Evolutionary conservation across 495 filamentous ascomycete genomes (phyloP).

Genomic region (Aspergillus wentii): DNA sequence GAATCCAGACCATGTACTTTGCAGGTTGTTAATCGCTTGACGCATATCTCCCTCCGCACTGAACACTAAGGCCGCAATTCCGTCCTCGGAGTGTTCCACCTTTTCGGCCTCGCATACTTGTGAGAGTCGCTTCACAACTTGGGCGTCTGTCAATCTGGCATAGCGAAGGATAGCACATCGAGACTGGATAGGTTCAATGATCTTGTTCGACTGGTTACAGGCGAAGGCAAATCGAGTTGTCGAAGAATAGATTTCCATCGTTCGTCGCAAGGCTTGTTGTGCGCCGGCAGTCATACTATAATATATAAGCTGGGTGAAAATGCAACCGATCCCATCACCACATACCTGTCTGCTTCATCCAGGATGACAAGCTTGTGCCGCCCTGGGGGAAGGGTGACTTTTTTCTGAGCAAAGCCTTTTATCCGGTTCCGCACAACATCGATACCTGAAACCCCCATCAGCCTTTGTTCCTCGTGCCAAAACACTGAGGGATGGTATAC

Average conservation of each 20-base stretch:
- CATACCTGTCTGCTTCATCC: constrained; percentile 87
- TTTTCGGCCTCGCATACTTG: constrained; percentile 90
- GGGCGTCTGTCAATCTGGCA: constrained; percentile 83
- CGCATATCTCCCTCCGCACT: constrained; percentile 98
- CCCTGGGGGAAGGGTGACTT: constrained; percentile 88
- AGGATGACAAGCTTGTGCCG: constrained; percentile 96
- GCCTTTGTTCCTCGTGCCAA: not conserved
- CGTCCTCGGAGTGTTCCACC: constrained; percentile 86
- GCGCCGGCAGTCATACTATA: constrained; percentile 88
- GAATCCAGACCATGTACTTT: constrained; percentile 92
- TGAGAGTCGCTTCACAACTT: constrained; percentile 82
- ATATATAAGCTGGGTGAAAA: constrained; percentile 9
- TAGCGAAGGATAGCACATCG: constrained; percentile 96
- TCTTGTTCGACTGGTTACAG: constrained; percentile 98
- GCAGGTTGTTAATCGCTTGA: constrained; percentile 97
- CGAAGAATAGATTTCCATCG: constrained; percentile 98
- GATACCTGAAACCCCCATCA: constrained; percentile 55
- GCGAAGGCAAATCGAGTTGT: constrained; percentile 98
- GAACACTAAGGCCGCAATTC: constrained; percentile 91
- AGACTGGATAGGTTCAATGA: constrained; percentile 96
- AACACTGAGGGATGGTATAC: constrained; percentile 25
- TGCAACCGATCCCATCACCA: not conserved
- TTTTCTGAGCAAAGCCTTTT: constrained; percentile 98
- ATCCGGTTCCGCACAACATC: constrained; percentile 98
- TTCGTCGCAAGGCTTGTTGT: constrained; percentile 90